Percentiles rank a stretch among this genome's conserved stretches.
Evolutionary conservation across 768 basidiomycete species (phyloP).

Genomic region (Lactarius vividus): DNA sequence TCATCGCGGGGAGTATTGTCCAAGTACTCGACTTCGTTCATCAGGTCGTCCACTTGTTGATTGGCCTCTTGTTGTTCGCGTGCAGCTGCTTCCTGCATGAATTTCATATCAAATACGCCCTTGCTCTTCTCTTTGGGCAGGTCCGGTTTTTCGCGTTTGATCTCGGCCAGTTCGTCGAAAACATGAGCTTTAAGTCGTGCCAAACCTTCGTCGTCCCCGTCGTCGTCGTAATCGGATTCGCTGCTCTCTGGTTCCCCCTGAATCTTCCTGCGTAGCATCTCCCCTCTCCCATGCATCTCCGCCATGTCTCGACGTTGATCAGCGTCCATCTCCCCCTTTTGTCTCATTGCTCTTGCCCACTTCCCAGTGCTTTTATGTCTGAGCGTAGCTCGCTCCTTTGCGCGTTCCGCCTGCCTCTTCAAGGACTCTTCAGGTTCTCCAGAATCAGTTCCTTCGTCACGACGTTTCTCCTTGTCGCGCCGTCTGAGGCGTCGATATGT

Average conservation of each 20-base stretch:
- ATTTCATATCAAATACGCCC: constrained; percentile 93
- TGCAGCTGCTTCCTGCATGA: constrained; percentile 91
- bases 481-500: constrained; percentile 83
- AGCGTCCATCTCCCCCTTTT: constrained; percentile 62
- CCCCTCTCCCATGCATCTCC: constrained; percentile 83
- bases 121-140: constrained; percentile 43
- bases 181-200: constrained; percentile 35
- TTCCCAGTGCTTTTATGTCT: constrained; percentile 86
- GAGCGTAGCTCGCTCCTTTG: constrained; percentile 86
- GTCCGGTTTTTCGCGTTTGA: constrained; percentile 8
- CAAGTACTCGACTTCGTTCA: constrained; percentile 57
- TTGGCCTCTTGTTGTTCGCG: constrained; percentile 57
- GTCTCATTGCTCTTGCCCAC: constrained; percentile 77
- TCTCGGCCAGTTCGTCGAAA: constrained; percentile 28
- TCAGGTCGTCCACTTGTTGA: constrained; percentile 68
- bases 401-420: constrained; percentile 75
- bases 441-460: constrained; percentile 51
- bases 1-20: constrained; percentile 34
- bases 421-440: constrained; percentile 51
- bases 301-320: constrained; percentile 67
- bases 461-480: constrained; percentile 67
- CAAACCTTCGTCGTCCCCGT: constrained; percentile 57
- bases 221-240: constrained; percentile 40
- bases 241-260: constrained; percentile 55
- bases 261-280: constrained; percentile 75